Percentiles rank a stretch among this genome's conserved stretches.
Conservation (phyloP, 768 basidiomycete species). For the Collybiopsis luxurians region DNA sequence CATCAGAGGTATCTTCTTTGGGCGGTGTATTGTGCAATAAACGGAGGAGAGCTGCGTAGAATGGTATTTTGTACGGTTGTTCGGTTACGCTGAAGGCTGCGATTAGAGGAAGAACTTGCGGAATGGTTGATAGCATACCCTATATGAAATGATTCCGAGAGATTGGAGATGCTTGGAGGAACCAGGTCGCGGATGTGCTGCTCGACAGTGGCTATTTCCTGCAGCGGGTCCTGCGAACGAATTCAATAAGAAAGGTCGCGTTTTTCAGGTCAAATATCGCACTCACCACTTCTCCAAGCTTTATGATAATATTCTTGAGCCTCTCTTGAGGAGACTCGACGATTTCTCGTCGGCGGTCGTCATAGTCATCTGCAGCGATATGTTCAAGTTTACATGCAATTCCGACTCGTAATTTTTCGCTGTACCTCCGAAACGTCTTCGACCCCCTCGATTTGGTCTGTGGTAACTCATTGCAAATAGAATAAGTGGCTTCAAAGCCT, state of each 20-base stretch:
- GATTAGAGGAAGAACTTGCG: constrained; percentile 8
- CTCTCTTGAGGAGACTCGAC: constrained; percentile 74
- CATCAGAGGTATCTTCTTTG: constrained; percentile 23
- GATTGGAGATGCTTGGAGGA: constrained; percentile 54
- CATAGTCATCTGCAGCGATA: constrained; percentile 55
- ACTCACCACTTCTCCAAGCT: constrained; percentile 81
- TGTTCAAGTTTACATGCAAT: too few relatives aligned
- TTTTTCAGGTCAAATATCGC: constrained; percentile 8
- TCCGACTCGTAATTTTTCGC: too few relatives aligned
- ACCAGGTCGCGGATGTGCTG: constrained; percentile 60
- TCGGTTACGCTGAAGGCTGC: constrained; percentile 78
- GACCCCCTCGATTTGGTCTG: constrained; percentile 45
- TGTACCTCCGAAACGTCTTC: constrained; percentile 54
- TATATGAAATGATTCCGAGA: constrained; percentile 75
- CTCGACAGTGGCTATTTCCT: constrained; percentile 68
- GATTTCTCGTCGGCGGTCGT: constrained; percentile 61
- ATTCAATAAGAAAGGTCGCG: background rate
- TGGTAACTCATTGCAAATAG: constrained; percentile 51
- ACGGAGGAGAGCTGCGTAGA: constrained; percentile 79
- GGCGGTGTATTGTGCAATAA: constrained; percentile 54
- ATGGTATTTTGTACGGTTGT: constrained; percentile 92
- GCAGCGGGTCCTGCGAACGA: constrained; percentile 54
- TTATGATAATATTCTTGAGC: constrained; percentile 63
- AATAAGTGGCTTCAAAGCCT: background rate
- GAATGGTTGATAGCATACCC: constrained; percentile 42